phyloP scores from a whole-genome alignment of 1,284 basidiomycete genomes.

The Taiwanofungus camphoratus region DNA sequence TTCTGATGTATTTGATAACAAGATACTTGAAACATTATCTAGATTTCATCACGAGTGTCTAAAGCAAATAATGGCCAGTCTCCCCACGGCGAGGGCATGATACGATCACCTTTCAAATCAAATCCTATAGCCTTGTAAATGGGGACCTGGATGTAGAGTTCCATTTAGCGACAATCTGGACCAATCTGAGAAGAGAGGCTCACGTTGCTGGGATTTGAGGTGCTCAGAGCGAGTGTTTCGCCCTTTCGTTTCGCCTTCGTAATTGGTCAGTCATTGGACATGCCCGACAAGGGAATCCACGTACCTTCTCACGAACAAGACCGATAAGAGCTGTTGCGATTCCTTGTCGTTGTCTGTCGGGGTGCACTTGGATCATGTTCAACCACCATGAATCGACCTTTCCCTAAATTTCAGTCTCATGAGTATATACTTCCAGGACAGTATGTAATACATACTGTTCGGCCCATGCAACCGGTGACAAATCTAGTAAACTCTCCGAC shows the following conservation, averaged over 20 bases:
- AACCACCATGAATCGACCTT: neutral
- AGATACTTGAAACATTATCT: too few species aligned
- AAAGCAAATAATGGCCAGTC: conserved; percentile 18
- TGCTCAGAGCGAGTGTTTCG: too few species aligned
- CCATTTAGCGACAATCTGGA: too few species aligned
- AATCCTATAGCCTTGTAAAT: conserved; percentile 19
- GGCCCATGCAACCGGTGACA: neutral
- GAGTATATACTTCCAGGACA: too few species aligned
- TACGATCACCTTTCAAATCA: conserved; percentile 11
- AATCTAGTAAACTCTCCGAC: neutral
- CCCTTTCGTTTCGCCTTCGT: too few species aligned
- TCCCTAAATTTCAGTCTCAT: too few species aligned
- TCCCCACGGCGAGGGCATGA: conserved; percentile 17
- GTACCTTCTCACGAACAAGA: neutral
- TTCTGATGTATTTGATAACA: too few species aligned
- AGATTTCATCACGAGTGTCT: too few species aligned
- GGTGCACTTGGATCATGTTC: neutral
- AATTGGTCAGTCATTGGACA: too few species aligned
- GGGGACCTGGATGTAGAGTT: conserved; percentile 9
- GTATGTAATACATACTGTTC: neutral
- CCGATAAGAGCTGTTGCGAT: neutral
- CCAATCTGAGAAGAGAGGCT: too few species aligned
- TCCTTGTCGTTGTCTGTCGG: neutral
- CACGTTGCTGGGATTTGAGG: too few species aligned
- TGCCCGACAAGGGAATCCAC: too few species aligned